phyloP scores from a whole-genome alignment of 1,284 basidiomycete genomes.

The Agroathelia rolfsii region DNA sequence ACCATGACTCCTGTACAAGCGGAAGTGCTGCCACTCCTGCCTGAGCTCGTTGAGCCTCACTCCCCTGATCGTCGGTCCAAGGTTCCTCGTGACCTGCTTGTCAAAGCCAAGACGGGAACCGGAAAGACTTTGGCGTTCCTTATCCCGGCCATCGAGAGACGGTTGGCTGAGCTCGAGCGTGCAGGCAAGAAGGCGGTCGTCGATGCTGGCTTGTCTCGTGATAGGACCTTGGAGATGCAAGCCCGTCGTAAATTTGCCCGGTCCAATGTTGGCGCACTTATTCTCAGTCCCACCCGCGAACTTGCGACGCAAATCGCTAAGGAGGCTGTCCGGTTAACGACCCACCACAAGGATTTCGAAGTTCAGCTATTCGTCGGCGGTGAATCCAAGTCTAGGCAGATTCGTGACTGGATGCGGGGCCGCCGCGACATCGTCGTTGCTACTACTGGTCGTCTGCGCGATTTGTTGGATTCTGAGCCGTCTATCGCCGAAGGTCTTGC shows the following conservation, averaged over 20 bases:
- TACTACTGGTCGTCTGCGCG: slow-evolving; percentile 85
- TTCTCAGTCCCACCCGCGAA: slow-evolving; percentile 93
- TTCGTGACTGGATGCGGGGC: slow-evolving; percentile 55
- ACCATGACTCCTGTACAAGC: slow-evolving; percentile 84
- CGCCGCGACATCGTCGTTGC: slow-evolving; percentile 84
- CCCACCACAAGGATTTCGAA: slow-evolving; percentile 56
- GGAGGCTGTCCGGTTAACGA: slow-evolving; percentile 67
- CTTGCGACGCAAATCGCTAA: slow-evolving; percentile 89
- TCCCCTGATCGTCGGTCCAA: slow-evolving; percentile 18
- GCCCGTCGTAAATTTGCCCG: slow-evolving; percentile 30
- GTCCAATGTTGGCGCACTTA: slow-evolving; percentile 60
- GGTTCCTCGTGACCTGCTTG: slow-evolving; percentile 52
- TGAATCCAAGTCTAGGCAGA: slow-evolving; percentile 52
- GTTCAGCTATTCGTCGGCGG: slow-evolving; percentile 83
- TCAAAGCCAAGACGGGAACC: slow-evolving; percentile 87
- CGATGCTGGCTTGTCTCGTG: slow-evolving; percentile 29
- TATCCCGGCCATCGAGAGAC: slow-evolving; percentile 78
- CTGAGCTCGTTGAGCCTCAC: slow-evolving; percentile 43
- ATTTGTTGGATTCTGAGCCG: slow-evolving; percentile 62
- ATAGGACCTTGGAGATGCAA: slow-evolving; percentile 21
- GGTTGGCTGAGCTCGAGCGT: slow-evolving; percentile 41
- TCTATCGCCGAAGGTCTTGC: slow-evolving; percentile 44
- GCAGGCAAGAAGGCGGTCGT: slow-evolving; percentile 27
- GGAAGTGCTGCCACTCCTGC: slow-evolving; percentile 64
- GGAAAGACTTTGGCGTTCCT: slow-evolving; percentile 91